phyloP scores from a whole-genome alignment of 2,329 filamentous ascomycete species.

The Sporothrix inflata region DNA sequence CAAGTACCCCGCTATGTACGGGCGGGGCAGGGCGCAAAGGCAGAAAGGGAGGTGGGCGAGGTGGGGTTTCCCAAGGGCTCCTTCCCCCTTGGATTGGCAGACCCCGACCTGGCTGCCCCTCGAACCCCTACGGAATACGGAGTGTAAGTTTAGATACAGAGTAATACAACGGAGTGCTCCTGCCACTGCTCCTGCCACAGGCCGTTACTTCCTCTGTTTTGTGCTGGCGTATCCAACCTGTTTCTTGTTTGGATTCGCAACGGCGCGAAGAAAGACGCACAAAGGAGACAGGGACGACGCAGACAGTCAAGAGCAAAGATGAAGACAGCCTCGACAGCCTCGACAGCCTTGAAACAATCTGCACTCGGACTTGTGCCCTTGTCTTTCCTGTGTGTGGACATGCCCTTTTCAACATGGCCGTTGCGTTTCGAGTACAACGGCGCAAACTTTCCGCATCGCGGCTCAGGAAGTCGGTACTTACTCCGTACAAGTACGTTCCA shows the following conservation, averaged over 20 bases:
- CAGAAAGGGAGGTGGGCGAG: slow-evolving; percentile 26
- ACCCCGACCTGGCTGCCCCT: background rate
- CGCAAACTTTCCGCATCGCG: background rate
- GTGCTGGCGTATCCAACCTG: background rate
- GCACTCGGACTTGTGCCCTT: no score
- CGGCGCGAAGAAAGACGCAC: background rate
- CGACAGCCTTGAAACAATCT: no score
- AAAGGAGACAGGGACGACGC: background rate
- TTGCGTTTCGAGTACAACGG: background rate
- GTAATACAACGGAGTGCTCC: background rate
- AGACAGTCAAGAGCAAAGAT: background rate
- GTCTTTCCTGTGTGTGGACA: no score
- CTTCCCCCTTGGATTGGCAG: slow-evolving; percentile 5
- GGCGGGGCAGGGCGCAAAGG: slow-evolving; percentile 26
- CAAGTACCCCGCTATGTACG: slow-evolving; percentile 27
- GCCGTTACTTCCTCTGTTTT: background rate
- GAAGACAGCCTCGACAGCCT: background rate
- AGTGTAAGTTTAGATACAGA: background rate
- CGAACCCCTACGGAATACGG: background rate
- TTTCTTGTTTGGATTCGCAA: slow-evolving; percentile 11
- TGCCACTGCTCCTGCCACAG: background rate
- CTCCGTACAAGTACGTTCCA: background rate
- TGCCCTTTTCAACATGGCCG: background rate
- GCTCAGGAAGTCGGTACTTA: no score
- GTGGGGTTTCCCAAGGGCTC: background rate